Conservation (phyloP, 208 protist species). For the Leishmania mexicana region DNA sequence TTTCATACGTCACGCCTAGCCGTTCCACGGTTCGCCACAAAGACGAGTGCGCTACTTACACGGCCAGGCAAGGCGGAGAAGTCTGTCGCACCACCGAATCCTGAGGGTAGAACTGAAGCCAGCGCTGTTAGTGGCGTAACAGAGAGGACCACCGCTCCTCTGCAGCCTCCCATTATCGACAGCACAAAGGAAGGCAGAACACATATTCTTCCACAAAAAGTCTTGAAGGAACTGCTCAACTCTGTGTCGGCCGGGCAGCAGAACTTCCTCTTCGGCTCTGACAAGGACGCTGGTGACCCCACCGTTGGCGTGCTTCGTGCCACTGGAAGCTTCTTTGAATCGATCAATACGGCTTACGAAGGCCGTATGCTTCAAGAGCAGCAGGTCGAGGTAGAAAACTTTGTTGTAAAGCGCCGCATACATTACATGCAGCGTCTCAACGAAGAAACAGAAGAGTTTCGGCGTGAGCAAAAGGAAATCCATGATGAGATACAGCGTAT, state of each 20-base stretch:
- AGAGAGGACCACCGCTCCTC: background rate
- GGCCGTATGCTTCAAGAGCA: conserved; percentile 38
- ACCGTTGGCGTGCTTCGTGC: conserved; percentile 17
- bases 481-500: conserved; percentile 50
- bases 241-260: conserved; percentile 28
- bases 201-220: conserved; percentile 22
- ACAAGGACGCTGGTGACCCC: conserved; percentile 19
- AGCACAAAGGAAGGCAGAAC: background rate
- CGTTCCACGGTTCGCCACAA: conserved; percentile 7
- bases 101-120: background rate
- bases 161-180: conserved; percentile 5
- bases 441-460: conserved; percentile 58
- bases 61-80: conserved; percentile 1
- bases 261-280: conserved; percentile 26
- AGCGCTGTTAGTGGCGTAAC: background rate
- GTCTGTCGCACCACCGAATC: background rate
- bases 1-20: conserved; percentile 4
- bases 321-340: conserved; percentile 42
- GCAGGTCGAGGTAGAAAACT: conserved; percentile 37
- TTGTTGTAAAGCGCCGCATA: conserved; percentile 31
- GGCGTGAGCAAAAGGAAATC: conserved; percentile 43
- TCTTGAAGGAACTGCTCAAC: conserved; percentile 29
- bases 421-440: conserved; percentile 44
- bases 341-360: conserved; percentile 42
- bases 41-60: conserved; percentile 11